A percentile compares a stretch with the other conserved stretches of the same genome.
These are phyloP conservation scores for Fragaria ananassa DNA, from an alignment of 306 rosid species.

Conservation along the genomic window DNA sequence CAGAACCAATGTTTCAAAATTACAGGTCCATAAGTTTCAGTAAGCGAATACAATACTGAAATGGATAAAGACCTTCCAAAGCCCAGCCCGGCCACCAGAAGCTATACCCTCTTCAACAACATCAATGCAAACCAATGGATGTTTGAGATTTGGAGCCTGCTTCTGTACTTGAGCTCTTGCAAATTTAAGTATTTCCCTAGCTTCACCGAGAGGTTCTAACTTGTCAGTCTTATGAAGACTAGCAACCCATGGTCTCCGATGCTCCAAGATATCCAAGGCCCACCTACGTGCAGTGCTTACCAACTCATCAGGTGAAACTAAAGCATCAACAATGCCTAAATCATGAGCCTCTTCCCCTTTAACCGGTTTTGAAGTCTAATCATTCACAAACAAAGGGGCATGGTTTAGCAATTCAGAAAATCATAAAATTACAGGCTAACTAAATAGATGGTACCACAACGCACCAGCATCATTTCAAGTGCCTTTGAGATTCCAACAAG, in stretches of 20 bases:
- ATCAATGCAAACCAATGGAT: conserved; percentile 89
- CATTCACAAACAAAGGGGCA: conserved; percentile 3
- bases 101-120: conserved; percentile 79
- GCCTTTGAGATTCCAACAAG: conserved; percentile 93
- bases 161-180: conserved; percentile 68
- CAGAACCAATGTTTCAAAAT: conserved; percentile 28
- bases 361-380: conserved; percentile 75
- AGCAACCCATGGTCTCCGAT: conserved; percentile 75
- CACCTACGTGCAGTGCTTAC: conserved; percentile 70
- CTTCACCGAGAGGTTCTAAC: conserved; percentile 87
- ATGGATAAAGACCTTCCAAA: conserved; percentile 70
- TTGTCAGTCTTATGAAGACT: conserved; percentile 84
- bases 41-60: conserved; percentile 11
- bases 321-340: conserved; percentile 85
- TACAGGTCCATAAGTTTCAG: conserved; percentile 14
- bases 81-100: conserved; percentile 84
- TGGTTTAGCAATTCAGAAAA: conserved; percentile 7
- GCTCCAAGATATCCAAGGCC: conserved; percentile 72
- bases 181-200: conserved; percentile 76
- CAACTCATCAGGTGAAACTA: conserved; percentile 66
- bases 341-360: conserved; percentile 78
- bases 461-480: conserved; percentile 93
- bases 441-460: conserved; percentile 18
- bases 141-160: conserved; percentile 86
- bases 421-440: background rate